Percentiles rank a stretch among this genome's conserved stretches.
Conservation (phyloP, 2,329 filamentous ascomycete species). For the Curvularia hawaiiensis region DNA sequence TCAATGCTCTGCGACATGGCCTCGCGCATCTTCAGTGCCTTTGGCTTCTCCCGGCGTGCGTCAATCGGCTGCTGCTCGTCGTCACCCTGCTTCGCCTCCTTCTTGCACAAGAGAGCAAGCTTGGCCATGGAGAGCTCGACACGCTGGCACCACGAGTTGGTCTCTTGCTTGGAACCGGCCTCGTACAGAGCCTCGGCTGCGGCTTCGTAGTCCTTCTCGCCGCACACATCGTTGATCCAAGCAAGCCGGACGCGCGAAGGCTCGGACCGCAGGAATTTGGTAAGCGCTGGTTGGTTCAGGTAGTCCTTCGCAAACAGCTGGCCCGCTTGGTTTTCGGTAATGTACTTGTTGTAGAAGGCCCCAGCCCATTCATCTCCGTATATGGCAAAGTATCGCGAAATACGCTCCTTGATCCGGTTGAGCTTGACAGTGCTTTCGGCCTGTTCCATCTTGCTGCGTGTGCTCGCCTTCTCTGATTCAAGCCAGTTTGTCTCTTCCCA, state of each 20-base stretch:
- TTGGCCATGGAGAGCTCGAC: constrained; percentile 91
- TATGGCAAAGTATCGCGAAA: constrained; percentile 62
- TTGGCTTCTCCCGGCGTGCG: constrained; percentile 32
- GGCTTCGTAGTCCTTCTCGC: constrained; percentile 74
- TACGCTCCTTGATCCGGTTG: constrained; percentile 50
- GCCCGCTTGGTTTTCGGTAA: constrained; percentile 57
- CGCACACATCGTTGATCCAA: constrained; percentile 92
- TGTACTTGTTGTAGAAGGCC: constrained; percentile 79
- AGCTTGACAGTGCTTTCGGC: constrained; percentile 47
- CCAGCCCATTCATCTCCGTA: constrained; percentile 72
- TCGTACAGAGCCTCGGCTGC: constrained; percentile 74
- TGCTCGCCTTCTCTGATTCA: constrained; percentile 37
- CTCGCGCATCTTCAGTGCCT: constrained; percentile 49
- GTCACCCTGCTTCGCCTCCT: constrained; percentile 53
- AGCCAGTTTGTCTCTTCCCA: constrained; percentile 53
- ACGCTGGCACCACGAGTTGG: constrained; percentile 89
- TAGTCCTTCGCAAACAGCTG: constrained; percentile 69
- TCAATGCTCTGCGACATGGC: constrained; percentile 52
- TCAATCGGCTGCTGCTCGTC: constrained; percentile 50
- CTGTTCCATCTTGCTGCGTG: constrained; percentile 44
- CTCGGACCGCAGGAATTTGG: constrained; percentile 75
- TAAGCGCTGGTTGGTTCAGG: constrained; percentile 73
- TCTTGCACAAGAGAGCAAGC: constrained; percentile 61
- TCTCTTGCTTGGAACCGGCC: constrained; percentile 73
- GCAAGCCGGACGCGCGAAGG: constrained; percentile 76